Evolutionary conservation across 305 asterid genomes (phyloP), one percentile per base, ranked within the genome.

Genomic region (Fraxinus ornus): DNA sequence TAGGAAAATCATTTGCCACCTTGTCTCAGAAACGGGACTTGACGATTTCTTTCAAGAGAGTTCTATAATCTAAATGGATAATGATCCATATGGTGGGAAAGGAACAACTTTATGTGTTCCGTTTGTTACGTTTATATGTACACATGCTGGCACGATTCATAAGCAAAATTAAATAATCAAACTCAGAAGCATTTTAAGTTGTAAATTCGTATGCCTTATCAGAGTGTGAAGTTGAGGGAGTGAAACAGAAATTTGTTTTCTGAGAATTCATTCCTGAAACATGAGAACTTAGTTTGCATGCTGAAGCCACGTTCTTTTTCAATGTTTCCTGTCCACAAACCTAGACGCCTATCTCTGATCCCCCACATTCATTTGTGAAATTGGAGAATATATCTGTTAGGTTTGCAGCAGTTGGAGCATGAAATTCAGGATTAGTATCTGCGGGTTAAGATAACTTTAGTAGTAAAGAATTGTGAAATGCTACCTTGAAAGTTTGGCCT

Each of bases 401-500:
- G 21, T 9, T 36, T 17, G 13, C 33, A 81, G 36, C 35, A 64
- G 83, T 88, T 83, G 83, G 86, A 62, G 21, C 52, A 66, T 33
- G 80, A 78, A 74, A 77, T 15, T 33, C 76, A 81, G 15, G 79
- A 41, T 78, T 49, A 49, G 26, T 39, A 4, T 49, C 39, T 57
- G 10, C 47, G 24, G 71, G 32, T 9, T 28, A 62, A 24, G 32
- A 37, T 21, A 64, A 1, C 37, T 49, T 13, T 22, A 21, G 44
- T 37, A 80, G 37, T 47, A 55, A 47, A 30, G 79, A 70, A 73
- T 47, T 7, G 33, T 3, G 21, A 60, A 60, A 7, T 70, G 66
- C 33, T 87, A 93, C 98, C 97, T 90, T 85, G 87, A 85, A 93
- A 90, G 62, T 92, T 88, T 41, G 98, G 97, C 85, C 97, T 90